Evolutionary conservation across 2,329 filamentous ascomycete species (phyloP), one percentile per base, ranked within the genome.

Genomic region (Myriosclerotinia duriaeana): DNA sequence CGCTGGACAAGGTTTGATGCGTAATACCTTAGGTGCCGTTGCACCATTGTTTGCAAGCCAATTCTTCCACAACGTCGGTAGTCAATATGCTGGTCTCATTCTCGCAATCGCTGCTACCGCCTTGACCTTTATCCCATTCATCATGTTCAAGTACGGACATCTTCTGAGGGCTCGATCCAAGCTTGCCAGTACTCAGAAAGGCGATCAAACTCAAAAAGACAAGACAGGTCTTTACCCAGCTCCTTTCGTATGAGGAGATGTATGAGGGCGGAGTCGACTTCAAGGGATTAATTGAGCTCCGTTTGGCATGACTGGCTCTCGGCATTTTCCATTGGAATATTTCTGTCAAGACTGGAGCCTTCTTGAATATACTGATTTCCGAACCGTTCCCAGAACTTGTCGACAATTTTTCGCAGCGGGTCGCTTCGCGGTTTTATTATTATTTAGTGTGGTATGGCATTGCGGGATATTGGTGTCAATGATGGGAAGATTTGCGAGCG

Each of bases 131-230:
- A 64, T 64, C 58, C 65, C 65, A 5, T 66, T 66, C 48, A 15
- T 66, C 15, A 64, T 66, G 59, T 66, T 46, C 38, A 66, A 66
- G 22, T 66, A 64, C 14, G 65, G 65, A 17, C 59, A 56, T 44
- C 52, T 62, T 38, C 22, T 66, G 20, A 9, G 64, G 50, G 74
- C 78, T 54, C 82, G 78, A 74, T 87, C 84, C 77, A 76, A 79
- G 54, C 86, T 83, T 71, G 86, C 86, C 12, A 55, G 34, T 40
- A 63, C 58, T 5, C 50, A 60, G 34, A 59, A 42, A 11, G 64
- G 64, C 1, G 44, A 22, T 17, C 8, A 65, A 26, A 55, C 60
- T n/a, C 46, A 36, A 46, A 61, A 53, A 15, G 36, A 53, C 1
- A 53, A 61, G 26, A 61, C 54, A 15, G 63, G 42, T 17, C 53